Base-by-base conservation (phyloP, 768 basidiomycete species). In the Leccinellum albellum region DNA sequence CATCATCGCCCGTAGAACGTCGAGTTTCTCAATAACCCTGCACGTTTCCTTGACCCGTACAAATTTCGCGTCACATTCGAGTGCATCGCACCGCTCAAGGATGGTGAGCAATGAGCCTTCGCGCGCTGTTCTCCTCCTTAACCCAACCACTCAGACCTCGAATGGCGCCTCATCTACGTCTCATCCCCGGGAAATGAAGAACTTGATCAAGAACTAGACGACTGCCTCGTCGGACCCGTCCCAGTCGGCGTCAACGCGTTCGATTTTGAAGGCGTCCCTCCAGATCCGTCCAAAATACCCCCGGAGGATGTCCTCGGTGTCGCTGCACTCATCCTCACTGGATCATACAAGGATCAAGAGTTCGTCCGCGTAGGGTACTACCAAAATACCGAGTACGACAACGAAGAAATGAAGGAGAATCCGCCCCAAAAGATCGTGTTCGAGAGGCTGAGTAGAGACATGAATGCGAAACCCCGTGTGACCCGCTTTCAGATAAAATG, bases 311-410 rank as follows among this genome's bases (percentile, higher is more conserved):
- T 96, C 31, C 81, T 99, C 13, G 97, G 97, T 47, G 95, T 99
- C 17, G 92, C 96, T 2, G 97, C 96, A 6, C 87, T 98, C 69
- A 98, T 99, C 66, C 82, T 99, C 51, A 98, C 95, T 0, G 97
- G 94, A 7, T 91, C 91, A 12, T 99, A 98, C 74, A 85, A 87
- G 37, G 96, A 98, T 51, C 95, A 97, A 67, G 97, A 98, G 71
- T 99, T 99, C 67, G 96, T 99, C n/a, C 86, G 96, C 47, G 95
- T 99, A 26, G 97, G 97, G 7, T 98, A 99, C 71, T 99, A 99
- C 73, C 97, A 98, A 74, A 95, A 98, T 69, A 98, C 95, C 24
- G 96, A 98, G 73, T 98, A 98, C 68, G 96, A 97, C 71, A 92
- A 90, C 64, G 91, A 94, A 53, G 93, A 92, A 73, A 87, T 95